Percentiles rank a stretch among this genome's conserved stretches.
These are phyloP conservation scores for Beauveria pseudobassiana DNA, from an alignment of 2,329 filamentous ascomycete species.

Conservation along the genomic window DNA sequence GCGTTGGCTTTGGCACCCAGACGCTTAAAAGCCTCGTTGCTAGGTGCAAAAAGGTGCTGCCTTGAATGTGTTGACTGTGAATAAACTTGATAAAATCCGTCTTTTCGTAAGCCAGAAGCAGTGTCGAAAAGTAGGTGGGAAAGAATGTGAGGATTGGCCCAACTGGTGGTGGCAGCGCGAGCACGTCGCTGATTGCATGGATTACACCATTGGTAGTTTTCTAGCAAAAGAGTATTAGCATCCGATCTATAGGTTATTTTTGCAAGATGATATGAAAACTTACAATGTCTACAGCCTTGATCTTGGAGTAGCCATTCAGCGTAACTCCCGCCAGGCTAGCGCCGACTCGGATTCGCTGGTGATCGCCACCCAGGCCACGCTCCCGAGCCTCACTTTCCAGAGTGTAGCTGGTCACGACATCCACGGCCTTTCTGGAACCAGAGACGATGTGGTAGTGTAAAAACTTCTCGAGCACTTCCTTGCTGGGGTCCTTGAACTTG, in stretches of 20 bases:
- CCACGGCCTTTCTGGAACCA: conserved; percentile 57
- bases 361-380: conserved; percentile 50
- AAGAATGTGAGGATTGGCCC: conserved; percentile 52
- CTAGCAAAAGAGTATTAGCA: conserved; percentile 26
- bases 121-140: conserved; percentile 69
- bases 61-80: conserved; percentile 45
- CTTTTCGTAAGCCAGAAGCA: conserved; percentile 65
- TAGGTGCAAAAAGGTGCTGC: conserved; percentile 77
- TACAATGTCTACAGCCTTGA: conserved; percentile 65
- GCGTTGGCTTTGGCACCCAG: conserved; percentile 68
- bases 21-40: conserved; percentile 70
- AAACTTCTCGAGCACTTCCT: conserved; percentile 62
- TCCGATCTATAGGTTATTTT: neutral
- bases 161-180: conserved; percentile 66
- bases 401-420: conserved; percentile 64
- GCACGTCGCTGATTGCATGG: conserved; percentile 65
- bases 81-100: conserved; percentile 61
- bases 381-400: conserved; percentile 61
- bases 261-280: conserved; percentile 18
- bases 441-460: conserved; percentile 69
- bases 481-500: conserved; percentile 51
- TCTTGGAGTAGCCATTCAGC: conserved; percentile 69
- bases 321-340: conserved; percentile 55
- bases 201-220: conserved; percentile 72
- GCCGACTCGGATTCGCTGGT: conserved; percentile 66